phyloP scores from a whole-genome alignment of 176 grass and related monocot species.

The Oryza glumipatula region DNA sequence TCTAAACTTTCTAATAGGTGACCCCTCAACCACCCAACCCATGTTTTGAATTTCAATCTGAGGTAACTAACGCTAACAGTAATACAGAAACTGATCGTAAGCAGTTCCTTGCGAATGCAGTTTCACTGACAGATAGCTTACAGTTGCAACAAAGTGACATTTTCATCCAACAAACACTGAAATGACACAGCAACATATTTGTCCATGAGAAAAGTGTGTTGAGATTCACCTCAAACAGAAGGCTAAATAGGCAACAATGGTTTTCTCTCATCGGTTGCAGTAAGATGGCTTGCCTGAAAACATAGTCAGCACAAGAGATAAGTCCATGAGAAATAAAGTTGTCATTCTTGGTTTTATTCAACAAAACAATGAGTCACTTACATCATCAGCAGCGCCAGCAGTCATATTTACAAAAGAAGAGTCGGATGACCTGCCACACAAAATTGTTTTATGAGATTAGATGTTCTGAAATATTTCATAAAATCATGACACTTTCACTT shows the following conservation, averaged over 20 bases:
- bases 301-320: conserved; percentile 3
- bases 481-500: neutral
- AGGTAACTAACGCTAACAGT: neutral
- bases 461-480: conserved; percentile 5
- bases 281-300: conserved; percentile 70
- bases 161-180: neutral
- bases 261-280: conserved; percentile 72
- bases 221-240: conserved; percentile 49
- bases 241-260: conserved; percentile 79
- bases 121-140: neutral
- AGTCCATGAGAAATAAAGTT: conserved; percentile 23
- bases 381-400: conserved; percentile 82
- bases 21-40: neutral
- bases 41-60: neutral
- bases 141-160: neutral
- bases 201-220: neutral
- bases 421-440: conserved; percentile 65
- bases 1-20: neutral
- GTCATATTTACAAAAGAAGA: conserved; percentile 96
- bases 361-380: conserved; percentile 40
- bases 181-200: neutral
- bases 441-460: conserved; percentile 20
- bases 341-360: conserved; percentile 31
- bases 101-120: neutral
- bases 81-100: neutral